Evolutionary conservation across 495 filamentous ascomycete species (phyloP), one percentile per base, ranked within the genome.

Genomic region (Aspergillus conjunctus): DNA sequence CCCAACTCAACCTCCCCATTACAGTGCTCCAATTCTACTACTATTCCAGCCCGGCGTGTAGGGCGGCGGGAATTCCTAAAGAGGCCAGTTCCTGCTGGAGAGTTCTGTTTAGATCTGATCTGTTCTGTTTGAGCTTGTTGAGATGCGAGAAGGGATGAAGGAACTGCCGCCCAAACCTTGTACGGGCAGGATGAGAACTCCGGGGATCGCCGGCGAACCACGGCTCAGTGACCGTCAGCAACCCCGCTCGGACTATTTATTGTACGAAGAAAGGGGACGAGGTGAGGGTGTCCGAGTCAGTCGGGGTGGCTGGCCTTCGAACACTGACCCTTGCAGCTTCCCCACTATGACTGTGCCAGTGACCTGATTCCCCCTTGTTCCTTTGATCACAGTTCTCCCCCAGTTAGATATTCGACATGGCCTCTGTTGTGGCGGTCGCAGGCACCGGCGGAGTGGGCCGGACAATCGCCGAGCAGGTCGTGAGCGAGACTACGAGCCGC

Each of bases 61-160:
- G 49, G 20, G 52, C 7, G 7, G 60, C 21, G 1, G 57, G 60
- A 2, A 61, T 21, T 37, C 41, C 22, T 44, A 49, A 67, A 15
- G 65, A 63, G 2, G 57, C 20, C n/a, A 63, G 14, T 45, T 67
- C 65, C 39, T 63, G 54, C 37, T 41, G 11, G 37, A 39, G 3
- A 8, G 34, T 39, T 7, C 1, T 39, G 3, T 3, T 39, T 39
- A 11, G 7, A 7, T 37, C 12, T 37, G 12, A 37, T 7, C 12
- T 37, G 33, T 37, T 37, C 12, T 37, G 7, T 37, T n/a, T n/a
- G n/a, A n/a, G 33, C 33, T 37, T 37, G 33, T 37, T n/a, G n/a
- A n/a, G n/a, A n/a, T n/a, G n/a, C n/a, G n/a, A n/a, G n/a, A n/a
- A n/a, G n/a, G n/a, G n/a, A n/a, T n/a, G n/a, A n/a, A n/a, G n/a